These are phyloP conservation scores for Phytophthora podocarpi DNA, from an alignment of 352 stramenopile species.

Conservation along the genomic window DNA sequence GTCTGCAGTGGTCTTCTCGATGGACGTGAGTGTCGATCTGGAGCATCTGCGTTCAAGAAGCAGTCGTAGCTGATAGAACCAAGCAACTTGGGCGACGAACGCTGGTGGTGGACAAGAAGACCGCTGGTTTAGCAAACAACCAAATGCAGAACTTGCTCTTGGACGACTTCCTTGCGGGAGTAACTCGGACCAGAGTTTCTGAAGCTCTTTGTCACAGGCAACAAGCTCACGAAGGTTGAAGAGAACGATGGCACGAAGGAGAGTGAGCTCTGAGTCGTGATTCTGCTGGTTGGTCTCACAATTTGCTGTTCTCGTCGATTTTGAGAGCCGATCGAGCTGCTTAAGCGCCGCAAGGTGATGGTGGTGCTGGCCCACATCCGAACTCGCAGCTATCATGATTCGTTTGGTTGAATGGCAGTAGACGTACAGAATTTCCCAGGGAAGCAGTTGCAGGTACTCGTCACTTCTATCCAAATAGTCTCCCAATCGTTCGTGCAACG, in stretches of 20 bases:
- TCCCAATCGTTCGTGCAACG: conserved; percentile 35
- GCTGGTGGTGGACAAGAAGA: conserved; percentile 8
- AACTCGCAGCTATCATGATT: not conserved
- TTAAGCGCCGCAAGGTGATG: conserved; percentile 24
- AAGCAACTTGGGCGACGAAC: conserved; percentile 42
- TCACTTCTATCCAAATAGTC: conserved; percentile 32
- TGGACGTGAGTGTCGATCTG: conserved; percentile 6
- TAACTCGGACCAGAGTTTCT: conserved; percentile 33
- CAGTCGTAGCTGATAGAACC: conserved; percentile 45
- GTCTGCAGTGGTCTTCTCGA: not conserved
- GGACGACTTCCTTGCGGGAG: conserved; percentile 6
- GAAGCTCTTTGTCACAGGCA: conserved; percentile 20
- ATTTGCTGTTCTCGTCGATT: not conserved
- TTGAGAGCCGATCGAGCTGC: conserved; percentile 12
- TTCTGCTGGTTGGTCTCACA: not conserved
- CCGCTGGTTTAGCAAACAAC: conserved; percentile 9
- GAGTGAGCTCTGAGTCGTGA: conserved; percentile 31
- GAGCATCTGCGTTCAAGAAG: conserved; percentile 31
- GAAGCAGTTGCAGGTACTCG: conserved; percentile 37
- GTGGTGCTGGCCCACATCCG: not conserved
- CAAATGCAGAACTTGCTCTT: conserved; percentile 14
- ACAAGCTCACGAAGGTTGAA: conserved; percentile 38
- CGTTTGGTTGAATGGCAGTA: conserved; percentile 34
- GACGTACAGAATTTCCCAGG: conserved; percentile 48
- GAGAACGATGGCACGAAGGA: conserved; percentile 41